Evolutionary conservation across 768 basidiomycete genomes (phyloP), one percentile per base, ranked within the genome.

Genomic region (Auriscalpium vulgare): DNA sequence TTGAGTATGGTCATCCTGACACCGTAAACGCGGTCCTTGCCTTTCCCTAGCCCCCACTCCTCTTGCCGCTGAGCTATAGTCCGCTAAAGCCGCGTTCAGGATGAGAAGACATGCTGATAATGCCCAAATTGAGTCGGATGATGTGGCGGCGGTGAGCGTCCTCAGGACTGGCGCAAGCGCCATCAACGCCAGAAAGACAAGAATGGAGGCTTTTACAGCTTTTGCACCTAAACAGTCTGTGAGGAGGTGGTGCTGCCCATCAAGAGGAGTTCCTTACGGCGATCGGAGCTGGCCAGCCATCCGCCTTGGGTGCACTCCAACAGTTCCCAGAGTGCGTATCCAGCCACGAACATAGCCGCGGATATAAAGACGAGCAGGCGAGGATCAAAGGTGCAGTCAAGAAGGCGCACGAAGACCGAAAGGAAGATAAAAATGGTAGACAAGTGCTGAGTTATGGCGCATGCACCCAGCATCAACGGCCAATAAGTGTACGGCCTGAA

Each of bases 61-160:
- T 29, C 29, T 29, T 29, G 29, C 29, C 53, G 72, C 71, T 57
- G 78, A 75, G 58, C 82, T 80, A 67, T 92, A 95, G 70, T 97
- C 92, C 13, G 88, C 88, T 49, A 97, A 73, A 56, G 95, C 73
- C 17, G 84, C 77, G 67, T 95, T 92, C 40, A 97, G 73, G 52
- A 82, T 74, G 69, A 97, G 91, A 46, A 98, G 80, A 51, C 78
- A 76, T 4, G 90, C 89, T n/a, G 92, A 83, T 51, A 97, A 72
- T 7, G 95, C 94, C 93, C 93, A 97, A 61, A 98, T 95, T 34
- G 93, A 93, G 69, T 99, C 97, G 11, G 90, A 90, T 40, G 95
- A 97, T 4, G 95, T 97, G 23, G 95, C 91, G 40, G 91, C 88
- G 34, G 93, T 95, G 65, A 99, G 73, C 6, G 95, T 97, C 65